These are phyloP conservation scores for Aspergillus luchuensis DNA, from an alignment of 2,329 filamentous ascomycete genomes.

Conservation along the genomic window DNA sequence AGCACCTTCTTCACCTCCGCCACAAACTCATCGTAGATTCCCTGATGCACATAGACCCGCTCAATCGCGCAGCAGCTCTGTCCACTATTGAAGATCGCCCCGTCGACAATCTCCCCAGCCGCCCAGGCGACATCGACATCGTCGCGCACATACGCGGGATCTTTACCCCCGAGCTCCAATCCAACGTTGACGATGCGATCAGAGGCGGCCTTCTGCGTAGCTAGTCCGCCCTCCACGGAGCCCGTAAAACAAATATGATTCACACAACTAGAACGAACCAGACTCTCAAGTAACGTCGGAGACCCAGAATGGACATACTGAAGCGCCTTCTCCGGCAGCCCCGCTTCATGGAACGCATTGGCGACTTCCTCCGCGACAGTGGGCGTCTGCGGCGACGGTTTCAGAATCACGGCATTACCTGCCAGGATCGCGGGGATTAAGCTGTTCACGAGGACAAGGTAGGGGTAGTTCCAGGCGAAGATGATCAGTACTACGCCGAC, in stretches of 20 bases:
- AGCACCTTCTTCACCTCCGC: constrained; percentile 77
- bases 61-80: constrained; percentile 93
- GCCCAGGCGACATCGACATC: constrained; percentile 87
- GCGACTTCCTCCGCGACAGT: constrained; percentile 80
- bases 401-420: constrained; percentile 85
- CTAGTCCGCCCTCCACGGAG: constrained; percentile 78
- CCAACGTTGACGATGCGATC: constrained; percentile 80
- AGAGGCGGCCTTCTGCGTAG: constrained; percentile 77
- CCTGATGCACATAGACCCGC: constrained; percentile 81
- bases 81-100: constrained; percentile 88
- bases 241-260: constrained; percentile 85
- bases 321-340: constrained; percentile 76
- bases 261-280: constrained; percentile 73
- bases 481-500: constrained; percentile 82
- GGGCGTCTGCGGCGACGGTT: constrained; percentile 89
- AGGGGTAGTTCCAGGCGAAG: constrained; percentile 95
- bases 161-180: constrained; percentile 88
- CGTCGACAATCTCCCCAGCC: constrained; percentile 88
- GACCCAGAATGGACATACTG: constrained; percentile 87
- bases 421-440: constrained; percentile 81
- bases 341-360: constrained; percentile 75
- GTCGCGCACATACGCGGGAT: constrained; percentile 81
- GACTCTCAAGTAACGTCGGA: constrained; percentile 69
- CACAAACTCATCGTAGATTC: constrained; percentile 79
- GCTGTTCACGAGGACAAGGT: constrained; percentile 85